Base-by-base conservation (phyloP, 106 monocot species). In the Gastrodia elata region DNA sequence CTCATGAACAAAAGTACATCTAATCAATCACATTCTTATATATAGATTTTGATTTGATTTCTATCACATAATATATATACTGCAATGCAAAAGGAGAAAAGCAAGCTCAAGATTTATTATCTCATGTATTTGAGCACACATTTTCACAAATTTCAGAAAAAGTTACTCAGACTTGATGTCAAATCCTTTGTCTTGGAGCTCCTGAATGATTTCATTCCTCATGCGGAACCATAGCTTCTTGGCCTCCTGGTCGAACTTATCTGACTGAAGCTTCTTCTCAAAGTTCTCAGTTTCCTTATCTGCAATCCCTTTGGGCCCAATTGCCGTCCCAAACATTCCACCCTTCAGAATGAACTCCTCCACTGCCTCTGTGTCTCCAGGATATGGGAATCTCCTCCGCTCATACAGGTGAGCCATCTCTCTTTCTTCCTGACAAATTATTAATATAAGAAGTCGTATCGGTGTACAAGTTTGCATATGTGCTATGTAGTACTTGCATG, bases 371-470 rank as follows among this genome's bases (percentile, higher is more conserved):
- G 75, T 77, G 65, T 99, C 93, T 2, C 98, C 98, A 33, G 98
- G 98, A 48, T 99, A 99, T n/a, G 98, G 93, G 74, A 85, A 93
- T 52, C 42, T 76, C 42, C 83, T 73, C 41, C 88, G 82, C 83
- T 99, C 93, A 33, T 99, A 99, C 16, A 99, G 57, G 41, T 98
- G 87, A n/a, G 98, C 93, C 86, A 99, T 81, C 75, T 99, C 98
- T 81, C 73, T 88, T 77, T 99, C 98, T 87, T 99, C 98, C 98
- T 98, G 84, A n/a, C n/a, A n/a, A n/a, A n/a, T n/a, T n/a, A n/a
- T n/a, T n/a, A n/a, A n/a, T n/a, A n/a, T n/a, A n/a, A n/a, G n/a
- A n/a, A n/a, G n/a, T n/a, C n/a, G n/a, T n/a, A n/a, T n/a, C n/a
- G n/a, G n/a, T n/a, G n/a, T n/a, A n/a, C n/a, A n/a, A n/a, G n/a